These are phyloP conservation scores for Pyricularia sp. DNA, from an alignment of 2,329 filamentous ascomycete species.

Conservation along the genomic window DNA sequence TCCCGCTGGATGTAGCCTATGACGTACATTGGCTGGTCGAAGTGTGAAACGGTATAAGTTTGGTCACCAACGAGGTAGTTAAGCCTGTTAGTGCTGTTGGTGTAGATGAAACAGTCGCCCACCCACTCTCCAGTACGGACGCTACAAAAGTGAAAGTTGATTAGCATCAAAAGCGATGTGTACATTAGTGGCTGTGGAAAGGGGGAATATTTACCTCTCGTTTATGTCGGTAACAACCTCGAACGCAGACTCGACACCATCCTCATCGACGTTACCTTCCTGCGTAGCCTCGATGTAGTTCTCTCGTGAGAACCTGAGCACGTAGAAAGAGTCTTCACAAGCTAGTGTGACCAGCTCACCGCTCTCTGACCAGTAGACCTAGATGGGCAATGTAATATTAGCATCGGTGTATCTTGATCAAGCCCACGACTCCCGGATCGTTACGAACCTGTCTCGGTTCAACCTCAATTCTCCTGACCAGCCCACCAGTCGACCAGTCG, in stretches of 20 bases:
- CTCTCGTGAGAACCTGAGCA: constrained; percentile 84
- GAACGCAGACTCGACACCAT: constrained; percentile 92
- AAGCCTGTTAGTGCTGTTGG: constrained; percentile 88
- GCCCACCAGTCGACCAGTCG: constrained; percentile 83
- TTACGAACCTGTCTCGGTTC: constrained; percentile 40
- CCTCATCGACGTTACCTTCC: constrained; percentile 71
- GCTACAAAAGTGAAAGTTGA: constrained; percentile 27
- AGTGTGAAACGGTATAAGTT: constrained; percentile 95
- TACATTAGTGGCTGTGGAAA: background rate
- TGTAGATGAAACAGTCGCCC: constrained; percentile 98
- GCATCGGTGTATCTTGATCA: constrained; percentile 2
- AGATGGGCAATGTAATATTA: constrained; percentile 21
- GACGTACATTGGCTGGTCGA: constrained; percentile 90
- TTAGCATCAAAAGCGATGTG: constrained; percentile 10
- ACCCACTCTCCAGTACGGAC: constrained; percentile 96
- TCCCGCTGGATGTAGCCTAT: constrained; percentile 93
- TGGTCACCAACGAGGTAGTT: constrained; percentile 98
- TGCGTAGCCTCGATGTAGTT: constrained; percentile 79
- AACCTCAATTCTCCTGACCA: constrained; percentile 87
- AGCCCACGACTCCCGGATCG: background rate
- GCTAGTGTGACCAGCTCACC: constrained; percentile 88
- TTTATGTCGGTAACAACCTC: constrained; percentile 94
- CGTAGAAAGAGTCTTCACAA: constrained; percentile 92
- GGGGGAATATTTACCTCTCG: constrained; percentile 55
- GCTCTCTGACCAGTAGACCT: constrained; percentile 93